Percentiles rank a stretch among this genome's conserved stretches.
Conservation (phyloP, 345 rosid genomes). For the Streptanthus diversifolius region DNA sequence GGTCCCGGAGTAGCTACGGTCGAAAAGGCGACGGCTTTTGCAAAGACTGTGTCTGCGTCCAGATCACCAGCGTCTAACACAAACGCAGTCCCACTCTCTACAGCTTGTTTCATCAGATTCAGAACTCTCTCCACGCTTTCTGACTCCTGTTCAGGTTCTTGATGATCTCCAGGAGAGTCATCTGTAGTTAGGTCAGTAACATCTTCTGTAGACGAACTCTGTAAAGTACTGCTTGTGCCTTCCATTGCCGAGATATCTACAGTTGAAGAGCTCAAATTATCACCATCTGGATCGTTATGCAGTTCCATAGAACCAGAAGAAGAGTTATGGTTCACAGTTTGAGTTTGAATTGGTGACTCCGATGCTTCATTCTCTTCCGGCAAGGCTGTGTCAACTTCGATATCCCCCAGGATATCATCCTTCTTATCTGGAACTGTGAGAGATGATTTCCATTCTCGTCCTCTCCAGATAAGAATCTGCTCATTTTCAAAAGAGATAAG, state of each 20-base stretch:
- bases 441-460: conserved; percentile 66
- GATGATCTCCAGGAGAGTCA: not conserved
- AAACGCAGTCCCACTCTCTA: conserved; percentile 65
- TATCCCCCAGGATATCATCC: conserved; percentile 26
- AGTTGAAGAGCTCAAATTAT: conserved; percentile 10
- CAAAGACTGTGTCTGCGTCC: conserved; percentile 59
- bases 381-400: conserved; percentile 24
- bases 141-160: conserved; percentile 14
- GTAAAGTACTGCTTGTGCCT: conserved; percentile 2
- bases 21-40: conserved; percentile 56
- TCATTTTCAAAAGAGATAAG: conserved; percentile 74
- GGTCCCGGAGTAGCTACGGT: conserved; percentile 59
- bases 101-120: conserved; percentile 58
- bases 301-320: conserved; percentile 20
- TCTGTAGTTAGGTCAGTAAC: conserved; percentile 10
- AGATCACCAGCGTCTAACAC: conserved; percentile 45
- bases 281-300: conserved; percentile 15
- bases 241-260: not conserved
- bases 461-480: conserved; percentile 85
- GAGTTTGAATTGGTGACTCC: conserved; percentile 13
- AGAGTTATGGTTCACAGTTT: conserved; percentile 13
- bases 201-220: not conserved
- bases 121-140: conserved; percentile 44
- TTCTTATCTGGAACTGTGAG: conserved; percentile 35
- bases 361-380: conserved; percentile 33